Evolutionary conservation across 371 early-diverging fungal genomes (phyloP), one percentile per base, ranked within the genome.

Genomic region (Syncephalastrum monosporum): DNA sequence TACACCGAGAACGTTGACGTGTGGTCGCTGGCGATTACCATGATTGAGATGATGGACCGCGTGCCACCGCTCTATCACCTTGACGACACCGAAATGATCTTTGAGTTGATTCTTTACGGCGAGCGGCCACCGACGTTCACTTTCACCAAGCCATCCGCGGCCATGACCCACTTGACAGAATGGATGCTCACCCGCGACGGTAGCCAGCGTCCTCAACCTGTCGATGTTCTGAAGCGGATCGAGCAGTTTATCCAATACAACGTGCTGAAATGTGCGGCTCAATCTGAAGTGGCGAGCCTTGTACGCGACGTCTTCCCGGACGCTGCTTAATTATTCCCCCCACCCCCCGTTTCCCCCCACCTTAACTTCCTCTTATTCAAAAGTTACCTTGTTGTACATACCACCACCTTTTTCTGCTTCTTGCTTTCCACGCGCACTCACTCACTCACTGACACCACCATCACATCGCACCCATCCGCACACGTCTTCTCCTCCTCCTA

Each of bases 21-120:
- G 25, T 79, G 80, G 80, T 76, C 77, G 12, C 61, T 76, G 43
- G 80, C 68, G 13, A 76, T 79, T 48, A 76, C 80, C 1, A 69
- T 75, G 47, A 76, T 79, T 58, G 80, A 79, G 55, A 79, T 79
- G 77, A 79, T 76, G 73, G 80, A 79, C 53, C 74, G 77, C 56
- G 76, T 76, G 3, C 80, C 80, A n/a, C 80, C 80, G 5, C 56
- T 79, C 16, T 79, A 75, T 52, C 71, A 75, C 43, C 57, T 75
- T 24, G 76, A 79, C 53, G 62, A 68, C 45, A 75, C 55, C 38
- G 60, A 65, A 23, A 70, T 75, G 23, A 75, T 79, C 62, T 79
- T 71, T 60, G 64, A 65, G 17, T 74, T 76, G 42, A 76, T 79
- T 49, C 49, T 76, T 0, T 74, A 72, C 48, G 74, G 75, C n/a